phyloP scores from a whole-genome alignment of 768 basidiomycete genomes.

The Clitopilus passeckerianus region DNA sequence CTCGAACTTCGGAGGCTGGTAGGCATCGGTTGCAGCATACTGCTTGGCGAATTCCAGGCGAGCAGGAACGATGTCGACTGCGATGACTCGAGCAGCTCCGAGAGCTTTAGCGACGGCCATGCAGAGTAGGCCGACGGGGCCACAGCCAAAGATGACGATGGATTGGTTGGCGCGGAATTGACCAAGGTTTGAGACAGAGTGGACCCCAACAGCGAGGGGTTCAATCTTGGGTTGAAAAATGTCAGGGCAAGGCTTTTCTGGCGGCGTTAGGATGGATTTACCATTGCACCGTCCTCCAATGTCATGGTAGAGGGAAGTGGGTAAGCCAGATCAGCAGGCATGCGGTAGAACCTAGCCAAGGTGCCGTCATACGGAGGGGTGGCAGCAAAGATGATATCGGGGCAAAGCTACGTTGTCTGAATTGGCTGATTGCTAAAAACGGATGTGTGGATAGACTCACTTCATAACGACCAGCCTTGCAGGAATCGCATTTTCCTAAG shows the following conservation, averaged over 20 bases:
- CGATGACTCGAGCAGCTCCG: constrained; percentile 81
- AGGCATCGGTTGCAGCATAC: constrained; percentile 80
- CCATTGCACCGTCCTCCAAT: constrained; percentile 95
- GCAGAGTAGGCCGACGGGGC: constrained; percentile 83
- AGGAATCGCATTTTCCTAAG: constrained; percentile 63
- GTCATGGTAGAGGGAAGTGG: constrained; percentile 77
- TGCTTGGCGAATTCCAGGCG: constrained; percentile 83
- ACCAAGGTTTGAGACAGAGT: constrained; percentile 79
- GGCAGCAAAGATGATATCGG: constrained; percentile 83
- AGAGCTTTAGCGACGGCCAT: constrained; percentile 96
- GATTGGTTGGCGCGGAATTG: constrained; percentile 68
- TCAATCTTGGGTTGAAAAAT: constrained; percentile 59
- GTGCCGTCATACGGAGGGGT: constrained; percentile 95
- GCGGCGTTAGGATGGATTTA: constrained; percentile 16
- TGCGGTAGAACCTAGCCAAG: constrained; percentile 77
- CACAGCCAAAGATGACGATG: constrained; percentile 84
- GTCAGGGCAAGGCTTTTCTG: constrained; percentile 1
- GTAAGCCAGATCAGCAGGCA: constrained; percentile 84
- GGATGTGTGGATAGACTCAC: constrained; percentile 29
- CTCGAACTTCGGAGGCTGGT: constrained; percentile 53
- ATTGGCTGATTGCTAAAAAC: not conserved
- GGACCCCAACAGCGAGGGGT: constrained; percentile 88
- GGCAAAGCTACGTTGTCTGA: constrained; percentile 57
- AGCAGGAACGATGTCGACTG: constrained; percentile 69
- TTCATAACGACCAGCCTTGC: constrained; percentile 82